Conservation (phyloP, 345 rosid genomes). For the Nephelium lappaceum region DNA sequence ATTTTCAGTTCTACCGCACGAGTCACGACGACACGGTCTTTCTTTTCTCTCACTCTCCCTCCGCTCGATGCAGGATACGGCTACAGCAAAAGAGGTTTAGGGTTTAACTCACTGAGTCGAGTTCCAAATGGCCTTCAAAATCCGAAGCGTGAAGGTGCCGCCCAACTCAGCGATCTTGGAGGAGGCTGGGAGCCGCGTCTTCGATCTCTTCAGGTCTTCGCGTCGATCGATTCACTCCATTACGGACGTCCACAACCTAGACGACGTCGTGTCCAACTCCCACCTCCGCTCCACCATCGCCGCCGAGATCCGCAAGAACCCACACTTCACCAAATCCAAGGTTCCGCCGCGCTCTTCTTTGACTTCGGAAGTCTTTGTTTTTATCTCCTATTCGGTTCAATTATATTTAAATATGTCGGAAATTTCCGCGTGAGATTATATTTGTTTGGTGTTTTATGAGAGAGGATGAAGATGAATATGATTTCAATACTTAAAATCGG, state of each 20-base stretch:
- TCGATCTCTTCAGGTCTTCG: constrained; percentile 79
- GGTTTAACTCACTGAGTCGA: background rate
- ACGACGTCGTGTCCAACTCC: constrained; percentile 70
- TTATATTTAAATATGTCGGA: too few species aligned
- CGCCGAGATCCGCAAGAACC: constrained; percentile 79
- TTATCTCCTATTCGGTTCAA: background rate
- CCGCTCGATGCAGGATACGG: background rate
- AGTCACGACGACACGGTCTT: background rate
- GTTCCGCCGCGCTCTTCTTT: constrained; percentile 29
- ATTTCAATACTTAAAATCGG: background rate
- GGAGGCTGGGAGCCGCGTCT: constrained; percentile 74
- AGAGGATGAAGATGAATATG: background rate
- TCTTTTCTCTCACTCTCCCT: background rate
- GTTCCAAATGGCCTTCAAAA: constrained; percentile 52
- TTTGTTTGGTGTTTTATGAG: background rate
- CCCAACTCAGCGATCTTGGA: constrained; percentile 81
- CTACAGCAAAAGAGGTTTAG: background rate
- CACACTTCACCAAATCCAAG: constrained; percentile 83
- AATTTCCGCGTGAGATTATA: background rate
- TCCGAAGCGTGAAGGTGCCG: constrained; percentile 68
- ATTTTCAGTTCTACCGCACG: background rate
- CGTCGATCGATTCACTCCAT: constrained; percentile 77
- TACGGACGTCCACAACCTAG: constrained; percentile 87
- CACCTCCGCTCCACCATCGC: constrained; percentile 85
- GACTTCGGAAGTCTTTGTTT: background rate